Conservation (phyloP, 1,284 basidiomycete species). For the Ceratobasidium papillatum region DNA sequence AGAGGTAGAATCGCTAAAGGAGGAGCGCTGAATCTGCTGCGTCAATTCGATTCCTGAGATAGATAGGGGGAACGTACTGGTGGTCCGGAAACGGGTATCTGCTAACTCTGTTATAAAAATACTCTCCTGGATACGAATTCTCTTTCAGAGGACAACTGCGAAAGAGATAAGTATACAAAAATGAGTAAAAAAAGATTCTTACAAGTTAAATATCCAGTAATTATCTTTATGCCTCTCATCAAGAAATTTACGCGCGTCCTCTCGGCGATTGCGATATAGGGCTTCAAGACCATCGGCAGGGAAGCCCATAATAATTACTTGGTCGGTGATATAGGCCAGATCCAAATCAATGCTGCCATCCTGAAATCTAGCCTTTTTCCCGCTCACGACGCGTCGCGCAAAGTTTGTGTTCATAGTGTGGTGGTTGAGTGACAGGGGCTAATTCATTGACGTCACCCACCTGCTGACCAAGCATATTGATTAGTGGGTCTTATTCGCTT, state of each 20-base stretch:
- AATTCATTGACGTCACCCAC: constrained; percentile 13
- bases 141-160: constrained; percentile 71
- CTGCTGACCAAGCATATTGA: constrained; percentile 9
- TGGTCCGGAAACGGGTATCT: constrained; percentile 90
- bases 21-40: constrained; percentile 67
- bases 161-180: background rate
- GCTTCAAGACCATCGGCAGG: constrained; percentile 83
- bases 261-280: constrained; percentile 81
- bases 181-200: constrained; percentile 16
- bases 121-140: constrained; percentile 68
- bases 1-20: constrained; percentile 83
- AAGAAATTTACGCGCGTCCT: constrained; percentile 81
- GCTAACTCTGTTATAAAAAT: constrained; percentile 77
- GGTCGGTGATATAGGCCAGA: constrained; percentile 82
- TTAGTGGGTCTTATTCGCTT: no score
- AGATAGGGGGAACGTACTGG: constrained; percentile 61
- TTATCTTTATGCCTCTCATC: constrained; percentile 76
- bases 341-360: constrained; percentile 77
- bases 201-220: constrained; percentile 88
- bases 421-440: background rate
- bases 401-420: constrained; percentile 46
- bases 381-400: constrained; percentile 56
- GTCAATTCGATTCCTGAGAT: constrained; percentile 35
- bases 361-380: constrained; percentile 77
- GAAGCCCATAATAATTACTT: constrained; percentile 88